phyloP scores from a whole-genome alignment of 2,329 filamentous ascomycete species.

The Talaromyces sp. region DNA sequence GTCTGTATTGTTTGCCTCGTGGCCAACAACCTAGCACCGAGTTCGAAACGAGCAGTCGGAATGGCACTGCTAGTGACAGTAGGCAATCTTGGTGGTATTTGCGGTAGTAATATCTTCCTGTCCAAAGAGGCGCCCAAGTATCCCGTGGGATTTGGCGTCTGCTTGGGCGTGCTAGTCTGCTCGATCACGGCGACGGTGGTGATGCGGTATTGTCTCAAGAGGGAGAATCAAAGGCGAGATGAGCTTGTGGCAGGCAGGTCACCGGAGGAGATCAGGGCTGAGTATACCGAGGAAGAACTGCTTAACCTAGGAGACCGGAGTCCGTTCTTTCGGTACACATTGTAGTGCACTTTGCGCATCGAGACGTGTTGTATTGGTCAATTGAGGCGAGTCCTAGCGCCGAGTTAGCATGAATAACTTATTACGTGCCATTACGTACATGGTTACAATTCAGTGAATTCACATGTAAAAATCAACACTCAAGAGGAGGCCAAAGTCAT shows the following conservation, averaged over 20 bases:
- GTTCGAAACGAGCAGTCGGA: neutral
- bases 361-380: no score
- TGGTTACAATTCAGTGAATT: neutral
- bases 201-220: neutral
- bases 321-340: neutral
- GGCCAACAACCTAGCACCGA: neutral
- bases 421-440: neutral
- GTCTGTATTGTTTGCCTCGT: neutral
- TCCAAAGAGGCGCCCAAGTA: neutral
- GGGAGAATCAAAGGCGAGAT: neutral
- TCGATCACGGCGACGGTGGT: no score
- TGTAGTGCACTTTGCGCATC: neutral
- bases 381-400: neutral
- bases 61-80: neutral
- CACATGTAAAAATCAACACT: neutral
- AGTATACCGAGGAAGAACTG: slow-evolving; percentile 4
- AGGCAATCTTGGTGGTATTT: neutral
- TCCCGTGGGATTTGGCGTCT: neutral
- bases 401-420: neutral
- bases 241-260: neutral
- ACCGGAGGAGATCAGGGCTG: neutral
- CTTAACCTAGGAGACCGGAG: slow-evolving; percentile 7
- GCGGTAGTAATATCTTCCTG: neutral
- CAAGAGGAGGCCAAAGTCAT: neutral
- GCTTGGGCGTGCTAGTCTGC: slow-evolving; percentile 4